Evolutionary conservation across 202 grass and related monocot species (phyloP).

Genomic region (Eragrostis tef): DNA sequence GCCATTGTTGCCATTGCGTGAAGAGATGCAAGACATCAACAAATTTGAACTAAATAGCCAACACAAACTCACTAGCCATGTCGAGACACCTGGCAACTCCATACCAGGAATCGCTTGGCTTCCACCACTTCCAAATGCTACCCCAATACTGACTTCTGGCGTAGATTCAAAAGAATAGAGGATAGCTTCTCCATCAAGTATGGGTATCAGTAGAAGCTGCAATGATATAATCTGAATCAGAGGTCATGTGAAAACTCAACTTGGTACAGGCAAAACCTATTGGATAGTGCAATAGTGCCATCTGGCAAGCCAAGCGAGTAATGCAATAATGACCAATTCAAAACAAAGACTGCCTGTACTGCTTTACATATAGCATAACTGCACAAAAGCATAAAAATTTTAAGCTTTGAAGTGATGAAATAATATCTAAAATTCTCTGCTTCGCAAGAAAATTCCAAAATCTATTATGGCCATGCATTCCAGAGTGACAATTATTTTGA

Average conservation of each 20-base stretch:
- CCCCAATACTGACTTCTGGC: conserved; percentile 88
- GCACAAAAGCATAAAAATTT: neutral
- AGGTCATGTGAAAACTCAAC: conserved; percentile 34
- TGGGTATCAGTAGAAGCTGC: conserved; percentile 86
- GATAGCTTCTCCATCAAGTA: conserved; percentile 97
- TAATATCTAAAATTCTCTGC: no score
- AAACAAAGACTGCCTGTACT: conserved; percentile 6
- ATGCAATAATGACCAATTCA: conserved; percentile 18
- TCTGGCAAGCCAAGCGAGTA: neutral
- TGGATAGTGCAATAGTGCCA: conserved; percentile 28
- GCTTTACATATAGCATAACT: neutral
- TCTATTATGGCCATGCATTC: neutral
- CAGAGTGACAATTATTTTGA: no score
- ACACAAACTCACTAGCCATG: conserved; percentile 81
- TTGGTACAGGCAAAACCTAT: neutral
- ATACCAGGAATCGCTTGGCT: conserved; percentile 80
- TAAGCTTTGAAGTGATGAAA: no score
- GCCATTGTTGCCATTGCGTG: neutral
- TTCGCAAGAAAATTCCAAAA: neutral
- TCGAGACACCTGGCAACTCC: conserved; percentile 90
- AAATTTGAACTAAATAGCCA: conserved; percentile 26
- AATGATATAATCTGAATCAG: conserved; percentile 47
- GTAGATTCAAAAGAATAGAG: conserved; percentile 95
- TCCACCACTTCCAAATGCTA: conserved; percentile 95
- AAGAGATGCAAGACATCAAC: conserved; percentile 31